Base-by-base conservation (phyloP, 371 early-diverging fungal species). In the Mortierella sp. region DNA sequence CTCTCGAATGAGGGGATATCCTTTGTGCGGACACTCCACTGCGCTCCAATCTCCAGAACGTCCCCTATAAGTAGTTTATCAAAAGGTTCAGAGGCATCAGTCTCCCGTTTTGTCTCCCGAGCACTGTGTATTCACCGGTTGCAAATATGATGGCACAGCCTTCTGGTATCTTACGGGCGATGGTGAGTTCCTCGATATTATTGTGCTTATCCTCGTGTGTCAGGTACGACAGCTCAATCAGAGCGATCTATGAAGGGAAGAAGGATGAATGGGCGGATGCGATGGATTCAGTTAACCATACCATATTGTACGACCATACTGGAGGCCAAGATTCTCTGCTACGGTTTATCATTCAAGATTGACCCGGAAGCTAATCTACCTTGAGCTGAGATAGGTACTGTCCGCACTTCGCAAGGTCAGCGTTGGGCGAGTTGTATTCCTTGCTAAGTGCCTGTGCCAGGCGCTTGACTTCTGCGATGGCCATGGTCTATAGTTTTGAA, bases 1-100 rank as follows among this genome's bases (percentile, higher is more conserved):
- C 97, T 89, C 82, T 97, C 98, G 76, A 98, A 97, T 15, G 94
- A 86, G 12, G 90, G 89, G 66, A 95, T 94, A 51, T 97, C 94
- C 69, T 93, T 88, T 23, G 84, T 85, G 50, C 92, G 91, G 53
- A 97, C 87, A 68, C 93, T 92, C 82, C 89, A 90, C 57, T 92
- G 91, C 14, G 97, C 97, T 17, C 97, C 99, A 52, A 91, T 84
- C 82, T 98, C 99, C 43, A 97, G 85, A 39, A 95, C 86, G 42
- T 96, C 94, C 55, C 96, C 93, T 94, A 82, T 21, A 34, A 23
- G 42, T 24, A 19, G 37, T 56, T 17, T 23, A 34, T 30, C 6
- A 28, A 21, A 21, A 41, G n/a, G 7, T 7, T 2, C 9, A 46
- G 27, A 39, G 8, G 34, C 48, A 34, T 32, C 9, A 23, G 34